These are phyloP conservation scores for Penicillium frequentans DNA, from an alignment of 2,329 filamentous ascomycete genomes.

Conservation along the genomic window DNA sequence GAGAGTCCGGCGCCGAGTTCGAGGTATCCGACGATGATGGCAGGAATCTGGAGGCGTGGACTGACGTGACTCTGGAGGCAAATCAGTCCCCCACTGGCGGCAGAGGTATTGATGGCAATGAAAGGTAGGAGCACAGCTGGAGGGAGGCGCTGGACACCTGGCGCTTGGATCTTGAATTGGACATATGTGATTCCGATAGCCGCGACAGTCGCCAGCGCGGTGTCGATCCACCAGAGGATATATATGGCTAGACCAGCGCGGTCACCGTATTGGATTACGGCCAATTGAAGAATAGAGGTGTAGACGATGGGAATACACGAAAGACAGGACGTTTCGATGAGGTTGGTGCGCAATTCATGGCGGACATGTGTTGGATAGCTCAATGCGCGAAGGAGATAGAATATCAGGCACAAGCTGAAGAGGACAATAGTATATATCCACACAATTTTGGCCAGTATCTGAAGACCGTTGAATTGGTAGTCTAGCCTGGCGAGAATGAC, in stretches of 20 bases:
- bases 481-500: slow-evolving; percentile 38
- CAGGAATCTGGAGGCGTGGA: slow-evolving; percentile 34
- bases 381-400: slow-evolving; percentile 35
- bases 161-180: slow-evolving; percentile 38
- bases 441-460: slow-evolving; percentile 37
- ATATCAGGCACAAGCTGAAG: slow-evolving; percentile 26
- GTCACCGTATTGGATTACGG: slow-evolving; percentile 48
- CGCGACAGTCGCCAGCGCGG: slow-evolving; percentile 32
- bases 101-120: slow-evolving; percentile 42
- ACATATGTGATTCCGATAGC: slow-evolving; percentile 37
- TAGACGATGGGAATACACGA: slow-evolving; percentile 40
- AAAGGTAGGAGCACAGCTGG: slow-evolving; percentile 40
- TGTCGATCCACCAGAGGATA: slow-evolving; percentile 45
- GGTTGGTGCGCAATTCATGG: slow-evolving; percentile 28
- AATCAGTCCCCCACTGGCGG: slow-evolving; percentile 40
- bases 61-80: slow-evolving; percentile 29
- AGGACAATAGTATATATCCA: slow-evolving; percentile 41
- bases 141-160: slow-evolving; percentile 33
- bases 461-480: slow-evolving; percentile 43
- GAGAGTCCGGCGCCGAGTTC: slow-evolving; percentile 37
- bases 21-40: slow-evolving; percentile 44
- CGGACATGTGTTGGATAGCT: slow-evolving; percentile 34
- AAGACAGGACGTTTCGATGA: slow-evolving; percentile 40
- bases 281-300: slow-evolving; percentile 40
- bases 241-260: slow-evolving; percentile 30